Percentiles rank a stretch among this genome's conserved stretches.
These are phyloP conservation scores for Chaetomiaceae sp. DNA, from an alignment of 2,329 filamentous ascomycete species.

Conservation along the genomic window DNA sequence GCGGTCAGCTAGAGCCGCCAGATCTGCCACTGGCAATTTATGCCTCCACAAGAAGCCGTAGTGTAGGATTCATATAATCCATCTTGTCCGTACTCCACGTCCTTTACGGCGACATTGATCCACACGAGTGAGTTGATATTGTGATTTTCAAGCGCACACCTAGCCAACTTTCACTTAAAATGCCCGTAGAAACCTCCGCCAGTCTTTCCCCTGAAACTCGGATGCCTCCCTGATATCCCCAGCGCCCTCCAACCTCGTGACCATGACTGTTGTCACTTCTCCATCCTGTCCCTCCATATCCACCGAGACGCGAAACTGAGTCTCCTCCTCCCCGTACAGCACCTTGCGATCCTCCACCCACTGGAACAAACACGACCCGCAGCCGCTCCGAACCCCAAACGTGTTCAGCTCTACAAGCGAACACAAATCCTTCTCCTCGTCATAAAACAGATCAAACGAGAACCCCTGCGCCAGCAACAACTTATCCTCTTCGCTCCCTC, in stretches of 20 bases:
- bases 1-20: neutral
- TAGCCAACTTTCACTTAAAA: neutral
- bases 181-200: neutral
- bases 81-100: neutral
- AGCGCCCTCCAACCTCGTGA: neutral
- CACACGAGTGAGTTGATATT: too few species aligned
- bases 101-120: too few species aligned
- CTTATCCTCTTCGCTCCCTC: conserved; percentile 25
- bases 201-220: neutral
- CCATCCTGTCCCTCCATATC: neutral
- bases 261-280: neutral
- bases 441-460: conserved; percentile 40
- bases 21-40: neutral
- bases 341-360: conserved; percentile 37
- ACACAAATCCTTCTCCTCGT: conserved; percentile 26
- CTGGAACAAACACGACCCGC: conserved; percentile 44
- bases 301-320: conserved; percentile 28
- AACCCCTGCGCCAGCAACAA: conserved; percentile 38
- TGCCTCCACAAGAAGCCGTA: neutral
- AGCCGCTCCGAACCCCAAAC: conserved; percentile 41
- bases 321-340: conserved; percentile 34
- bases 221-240: neutral
- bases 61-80: conserved; percentile 10
- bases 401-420: conserved; percentile 43
- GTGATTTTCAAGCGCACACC: too few species aligned